Base-by-base conservation (phyloP, 352 stramenopile genomes). In the Phytophthora chlamydospora region DNA sequence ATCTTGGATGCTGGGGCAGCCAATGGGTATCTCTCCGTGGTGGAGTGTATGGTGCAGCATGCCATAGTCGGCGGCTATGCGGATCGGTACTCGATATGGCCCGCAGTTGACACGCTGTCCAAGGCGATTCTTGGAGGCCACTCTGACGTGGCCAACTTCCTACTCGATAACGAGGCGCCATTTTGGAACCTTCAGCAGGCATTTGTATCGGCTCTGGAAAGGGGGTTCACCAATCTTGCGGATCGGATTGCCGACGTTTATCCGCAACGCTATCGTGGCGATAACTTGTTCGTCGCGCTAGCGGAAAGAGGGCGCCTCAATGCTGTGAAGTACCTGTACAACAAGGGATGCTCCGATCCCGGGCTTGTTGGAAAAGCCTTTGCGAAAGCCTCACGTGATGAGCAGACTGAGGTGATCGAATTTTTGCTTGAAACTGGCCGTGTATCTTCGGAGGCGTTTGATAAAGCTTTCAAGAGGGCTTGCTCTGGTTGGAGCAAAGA, bases 91-190 rank as follows among this genome's bases (percentile, higher is more conserved):
- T 24, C 21, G 21, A 24, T 24, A 24, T 24, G 21, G 21, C 21
- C 21, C 21, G 21, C 21, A 24, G 21, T 24, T 24, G 21, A 24
- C 21, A 24, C 21, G 21, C 21, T 24, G 21, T 24, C 21, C 21
- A 24, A 24, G 21, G 21, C 21, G 21, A 24, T 24, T 24, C 21
- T 24, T 24, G 44, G 78, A 60, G 38, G 80, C 68, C 71, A 75
- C 63, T 33, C 68, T 6, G 32, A 42, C 10, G 46, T 53, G 6
- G 46, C 17, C 2, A 35, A 53, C 11, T 53, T 42, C 12, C 10
- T 53, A 3, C 12, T 53, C 19, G 34, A 53, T 2, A 4, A 32
- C 9, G n/a, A 2, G 11, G 12, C 6, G 2, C 16, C 41, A 1
- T n/a, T 31, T 11, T 53, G 46, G 33, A 33, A 53, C 9, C 17